Base-by-base conservation (phyloP, 805 yeast genomes). In the Kuraishia cidri region DNA sequence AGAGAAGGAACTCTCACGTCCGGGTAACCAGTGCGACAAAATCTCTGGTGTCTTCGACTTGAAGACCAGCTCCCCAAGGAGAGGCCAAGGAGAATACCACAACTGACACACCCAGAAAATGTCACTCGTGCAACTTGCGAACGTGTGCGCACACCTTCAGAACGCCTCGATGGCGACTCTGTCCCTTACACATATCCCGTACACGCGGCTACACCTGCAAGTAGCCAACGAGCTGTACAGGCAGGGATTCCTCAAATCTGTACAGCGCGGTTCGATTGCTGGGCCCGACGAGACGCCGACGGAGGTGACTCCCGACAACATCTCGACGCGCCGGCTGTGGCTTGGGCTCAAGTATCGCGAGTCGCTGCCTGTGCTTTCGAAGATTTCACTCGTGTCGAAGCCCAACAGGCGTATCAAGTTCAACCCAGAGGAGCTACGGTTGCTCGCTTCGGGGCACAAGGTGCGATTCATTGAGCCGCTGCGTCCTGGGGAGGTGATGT, bases 261-360 rank as follows among this genome's bases (percentile, higher is more conserved):
- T 92, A 33, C 94, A 84, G 48, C 73, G 84, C 48, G 98, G 98
- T 3, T 81, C 90, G 6, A 63, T 73, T 2, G 52, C 69, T 7
- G 95, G 96, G 1, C 97, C 98, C 10, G 97, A 92, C 54, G 52
- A 62, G 29, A 62, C 62, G 2, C 80, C 88, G 1, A 75, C 75
- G 4, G 87, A 80, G 27, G 82, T 76, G 15, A 87, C 97, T 0
- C 87, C 81, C 22, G 95, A 84, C 51, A 88, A 90, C 50, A 74
- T 92, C 20, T 58, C 94, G 13, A 71, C 88, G 1, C 75, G 97
- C 49, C 70, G 94, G 44, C 67, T 92, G 32, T 92, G 98, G 98
- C 56, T 92, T 14, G 94, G 88, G 2, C 64, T 92, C 53, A 92
- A 92, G 54, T 92, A 92, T 56, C 74, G 90, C 50, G 74, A 85